Base-by-base conservation (phyloP, 2,329 filamentous ascomycete species). In the Macrophomina phaseolina region DNA sequence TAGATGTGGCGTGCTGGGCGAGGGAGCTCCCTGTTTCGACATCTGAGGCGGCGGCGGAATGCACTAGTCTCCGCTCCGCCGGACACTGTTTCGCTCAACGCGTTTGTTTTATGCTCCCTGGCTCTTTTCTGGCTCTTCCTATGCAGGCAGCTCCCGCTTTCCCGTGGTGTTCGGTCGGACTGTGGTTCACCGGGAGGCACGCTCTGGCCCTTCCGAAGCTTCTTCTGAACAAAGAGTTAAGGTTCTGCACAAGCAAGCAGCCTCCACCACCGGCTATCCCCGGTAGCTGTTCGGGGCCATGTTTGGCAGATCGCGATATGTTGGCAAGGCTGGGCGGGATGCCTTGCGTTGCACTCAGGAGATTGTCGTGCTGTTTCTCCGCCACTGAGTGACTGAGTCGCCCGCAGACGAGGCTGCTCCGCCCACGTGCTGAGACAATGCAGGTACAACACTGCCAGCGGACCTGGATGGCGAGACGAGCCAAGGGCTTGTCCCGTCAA, bases 331-430 rank as follows among this genome's bases (percentile, higher is more conserved):
- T 62, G 58, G 58, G 58, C 45, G 45, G 58, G 45, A 38, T 62
- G 58, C 58, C 58, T 62, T 62, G 58, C 42, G 32, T 45, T 38
- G 45, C 45, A 1, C 42, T 62, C 58, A 62, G 58, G 58, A 62
- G 58, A 62, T 49, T 62, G 58, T 62, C 30, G 58, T 62, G 28
- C 45, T 62, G 42, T 62, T 62, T 62, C 58, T 62, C 58, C 58
- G 58, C 58, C 45, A 60, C 32, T 62, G 45, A 38, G n/a, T 18
- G 32, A n/a, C 40, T 61, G 42, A 61, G n/a, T 61, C 40, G 56
- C 40, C 7, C 18, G 16, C 23, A 34, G 28, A 28, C 16, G 56
- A 46, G 11, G 40, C 18, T 2, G 46, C 12, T 62, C 58, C 42
- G 46, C 42, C 42, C 56, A 62, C 45, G 32, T 62, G 58, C 12